Evolutionary conservation across 495 filamentous ascomycete species (phyloP), one percentile per base, ranked within the genome.

Genomic region (Penicillium herquei): DNA sequence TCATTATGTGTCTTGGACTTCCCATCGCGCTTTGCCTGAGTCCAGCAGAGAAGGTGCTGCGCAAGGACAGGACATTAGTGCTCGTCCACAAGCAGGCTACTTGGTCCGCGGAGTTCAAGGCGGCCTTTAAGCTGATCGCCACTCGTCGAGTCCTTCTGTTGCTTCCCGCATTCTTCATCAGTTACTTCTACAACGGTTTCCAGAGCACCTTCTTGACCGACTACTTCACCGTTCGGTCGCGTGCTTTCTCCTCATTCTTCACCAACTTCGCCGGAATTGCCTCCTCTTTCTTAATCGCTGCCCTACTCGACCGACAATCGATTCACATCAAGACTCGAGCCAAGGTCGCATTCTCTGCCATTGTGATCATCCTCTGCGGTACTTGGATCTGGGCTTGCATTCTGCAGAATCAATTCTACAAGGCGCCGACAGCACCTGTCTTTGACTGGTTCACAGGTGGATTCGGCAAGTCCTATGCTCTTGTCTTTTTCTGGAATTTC

Each of bases 151-250:
- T 70, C 6, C 55, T 69, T 11, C 49, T 70, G 4, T 59, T 70
- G 0, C 55, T 70, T 3, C 68, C 68, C 1, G 51, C 68, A 3
- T 70, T 70, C 54, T 70, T 70, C 64, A 70, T 70, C 61, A 70
- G 68, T 46, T 70, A 70, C 51, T 70, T 70, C 62, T 70, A 70
- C 58, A 70, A 70, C 54, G 68, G 61, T 44, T 70, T 70, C 59
- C 35, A 60, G 17, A 67, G 63, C 58, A 70, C 68, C 7, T 70
- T 63, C 63, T 49, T 70, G 45, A 70, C 68, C 18, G 54, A 42
- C 49, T 70, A 70, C 60, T 70, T 70, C 61, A 69, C 66, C 33
- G 66, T 70, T 12, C 68, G 68, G 3, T 59, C 68, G 7, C 68
- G 68, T 18, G 68, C 68, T 1, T 70, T 70, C 58, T 67, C 64